phyloP scores from a whole-genome alignment of 441 rosid genomes.

The Gossypium lobatum region DNA sequence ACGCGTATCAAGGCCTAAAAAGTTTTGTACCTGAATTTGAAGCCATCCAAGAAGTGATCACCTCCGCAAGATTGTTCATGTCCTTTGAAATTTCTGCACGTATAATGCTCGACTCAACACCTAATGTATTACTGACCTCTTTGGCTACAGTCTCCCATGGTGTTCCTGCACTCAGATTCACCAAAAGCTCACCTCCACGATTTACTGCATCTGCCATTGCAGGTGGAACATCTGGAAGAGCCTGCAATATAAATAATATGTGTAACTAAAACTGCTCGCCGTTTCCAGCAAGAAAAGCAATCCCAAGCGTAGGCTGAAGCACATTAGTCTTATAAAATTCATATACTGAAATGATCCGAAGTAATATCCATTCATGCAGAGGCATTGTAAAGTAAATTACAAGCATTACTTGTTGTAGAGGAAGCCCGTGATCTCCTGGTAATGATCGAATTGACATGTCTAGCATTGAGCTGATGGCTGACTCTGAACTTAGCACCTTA shows the following conservation, averaged over 20 bases:
- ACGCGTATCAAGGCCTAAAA: constrained; percentile 34
- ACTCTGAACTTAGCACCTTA: constrained; percentile 77
- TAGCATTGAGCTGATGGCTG: constrained; percentile 90
- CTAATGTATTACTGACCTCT: constrained; percentile 76
- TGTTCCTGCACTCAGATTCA: constrained; percentile 74
- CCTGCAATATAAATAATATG: constrained; percentile 35
- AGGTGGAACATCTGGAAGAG: constrained; percentile 90
- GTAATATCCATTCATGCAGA: constrained; percentile 6
- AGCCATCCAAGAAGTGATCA: constrained; percentile 68
- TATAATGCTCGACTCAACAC: constrained; percentile 53
- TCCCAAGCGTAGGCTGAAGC: neutral
- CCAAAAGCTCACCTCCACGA: constrained; percentile 70
- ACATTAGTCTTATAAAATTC: neutral
- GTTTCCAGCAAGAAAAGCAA: constrained; percentile 2
- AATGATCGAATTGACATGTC: constrained; percentile 87
- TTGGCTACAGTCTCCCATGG: constrained; percentile 92
- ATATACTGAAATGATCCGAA: neutral
- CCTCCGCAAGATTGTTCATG: constrained; percentile 55
- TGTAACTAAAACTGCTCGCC: neutral
- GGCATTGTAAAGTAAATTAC: neutral
- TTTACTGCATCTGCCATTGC: constrained; percentile 94
- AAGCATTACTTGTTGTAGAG: constrained; percentile 76
- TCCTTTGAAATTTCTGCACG: constrained; percentile 72
- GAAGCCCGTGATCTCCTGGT: constrained; percentile 95
- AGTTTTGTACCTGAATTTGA: constrained; percentile 59